Evolutionary conservation across 139 green algal genomes (phyloP).

Genomic region (Volvox reticuliferus): DNA sequence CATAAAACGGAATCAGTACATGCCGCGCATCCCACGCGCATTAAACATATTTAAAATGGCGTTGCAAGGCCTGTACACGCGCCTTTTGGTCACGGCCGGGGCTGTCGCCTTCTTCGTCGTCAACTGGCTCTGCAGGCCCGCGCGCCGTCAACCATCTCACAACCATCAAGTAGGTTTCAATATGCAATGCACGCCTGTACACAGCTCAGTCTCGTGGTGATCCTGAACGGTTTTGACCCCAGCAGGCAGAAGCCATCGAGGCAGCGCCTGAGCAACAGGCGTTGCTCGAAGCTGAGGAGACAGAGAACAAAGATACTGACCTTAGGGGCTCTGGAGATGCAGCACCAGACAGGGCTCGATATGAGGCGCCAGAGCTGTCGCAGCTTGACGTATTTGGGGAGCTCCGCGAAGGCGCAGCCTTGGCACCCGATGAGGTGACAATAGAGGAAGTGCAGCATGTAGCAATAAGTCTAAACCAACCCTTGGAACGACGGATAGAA

Average conservation of each 20-base stretch:
- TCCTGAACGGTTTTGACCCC: background rate
- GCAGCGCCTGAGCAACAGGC: conserved; percentile 9
- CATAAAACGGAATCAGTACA: background rate
- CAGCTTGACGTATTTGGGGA: background rate
- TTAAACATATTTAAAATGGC: background rate
- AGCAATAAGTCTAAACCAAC: background rate
- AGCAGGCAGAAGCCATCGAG: background rate
- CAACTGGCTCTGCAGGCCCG: conserved; percentile 39
- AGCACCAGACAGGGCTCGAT: background rate
- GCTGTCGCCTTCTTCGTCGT: background rate
- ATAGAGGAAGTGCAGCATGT: background rate
- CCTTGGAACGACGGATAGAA: background rate
- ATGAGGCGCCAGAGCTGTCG: conserved; percentile 17
- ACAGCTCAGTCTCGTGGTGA: background rate
- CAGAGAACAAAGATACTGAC: background rate
- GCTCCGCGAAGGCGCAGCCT: background rate
- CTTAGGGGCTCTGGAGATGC: background rate
- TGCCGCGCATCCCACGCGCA: background rate
- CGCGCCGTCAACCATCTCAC: background rate
- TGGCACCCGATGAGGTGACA: background rate
- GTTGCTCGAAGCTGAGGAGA: background rate
- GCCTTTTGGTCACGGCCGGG: background rate
- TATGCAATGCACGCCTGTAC: background rate
- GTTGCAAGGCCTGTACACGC: background rate
- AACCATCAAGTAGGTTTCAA: background rate